Conservation (phyloP, 2,329 filamentous ascomycete genomes). For the Emergomyces orientalis region DNA sequence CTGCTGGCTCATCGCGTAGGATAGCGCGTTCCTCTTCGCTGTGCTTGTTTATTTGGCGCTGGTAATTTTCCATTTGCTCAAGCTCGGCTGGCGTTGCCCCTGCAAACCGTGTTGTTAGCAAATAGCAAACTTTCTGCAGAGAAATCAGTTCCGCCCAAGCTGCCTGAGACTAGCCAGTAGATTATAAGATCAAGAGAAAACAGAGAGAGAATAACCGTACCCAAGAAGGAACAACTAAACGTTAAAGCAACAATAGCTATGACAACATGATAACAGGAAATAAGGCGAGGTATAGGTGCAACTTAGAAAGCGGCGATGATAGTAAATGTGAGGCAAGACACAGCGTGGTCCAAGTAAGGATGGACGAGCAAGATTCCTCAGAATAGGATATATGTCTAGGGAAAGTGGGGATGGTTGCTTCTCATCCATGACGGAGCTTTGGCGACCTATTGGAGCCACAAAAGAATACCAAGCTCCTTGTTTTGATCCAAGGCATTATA, state of each 20-base stretch:
- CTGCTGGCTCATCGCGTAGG: slow-evolving; percentile 40
- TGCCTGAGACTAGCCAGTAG: background rate
- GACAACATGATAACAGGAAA: background rate
- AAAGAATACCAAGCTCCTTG: background rate
- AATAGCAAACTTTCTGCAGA: background rate
- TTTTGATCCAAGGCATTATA: background rate
- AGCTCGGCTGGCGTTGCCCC: slow-evolving; percentile 33
- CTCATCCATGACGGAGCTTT: background rate
- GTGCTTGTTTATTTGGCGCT: slow-evolving; percentile 39
- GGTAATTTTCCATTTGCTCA: slow-evolving; percentile 37
- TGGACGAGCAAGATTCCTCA: background rate
- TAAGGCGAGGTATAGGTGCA: background rate
- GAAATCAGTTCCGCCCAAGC: background rate
- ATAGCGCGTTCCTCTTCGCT: slow-evolving; percentile 42
- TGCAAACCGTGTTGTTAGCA: slow-evolving; percentile 12
- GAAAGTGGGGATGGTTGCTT: background rate
- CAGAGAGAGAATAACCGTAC: background rate
- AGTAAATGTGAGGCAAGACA: background rate
- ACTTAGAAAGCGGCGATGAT: background rate
- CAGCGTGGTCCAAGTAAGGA: background rate
- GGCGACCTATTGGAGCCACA: background rate
- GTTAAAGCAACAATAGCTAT: background rate
- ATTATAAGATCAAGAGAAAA: background rate
- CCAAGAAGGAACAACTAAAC: background rate
- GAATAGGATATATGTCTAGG: background rate